A percentile compares a stretch with the other conserved stretches of the same genome.
Evolutionary conservation across 805 yeast genomes (phyloP).

Genomic region (Candida schatavii): DNA sequence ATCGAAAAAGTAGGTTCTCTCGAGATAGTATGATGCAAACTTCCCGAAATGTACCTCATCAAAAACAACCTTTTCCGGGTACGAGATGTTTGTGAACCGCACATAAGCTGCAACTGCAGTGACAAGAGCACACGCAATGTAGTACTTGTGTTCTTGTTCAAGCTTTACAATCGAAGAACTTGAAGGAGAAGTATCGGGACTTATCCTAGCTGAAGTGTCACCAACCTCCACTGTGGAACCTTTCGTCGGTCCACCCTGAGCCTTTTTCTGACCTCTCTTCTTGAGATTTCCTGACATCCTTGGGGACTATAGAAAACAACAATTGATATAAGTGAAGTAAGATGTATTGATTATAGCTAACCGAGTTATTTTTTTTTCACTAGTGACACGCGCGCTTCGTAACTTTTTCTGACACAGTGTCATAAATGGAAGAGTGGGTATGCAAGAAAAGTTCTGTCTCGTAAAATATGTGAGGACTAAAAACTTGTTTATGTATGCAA

Average conservation of each 20-base stretch:
- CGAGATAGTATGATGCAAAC: constrained; percentile 79
- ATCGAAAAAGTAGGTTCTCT: constrained; percentile 91
- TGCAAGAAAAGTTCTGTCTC: too few relatives aligned
- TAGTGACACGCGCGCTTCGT: neutral
- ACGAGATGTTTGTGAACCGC: constrained; percentile 60
- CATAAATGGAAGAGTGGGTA: too few relatives aligned
- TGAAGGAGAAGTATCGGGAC: neutral
- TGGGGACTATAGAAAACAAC: neutral
- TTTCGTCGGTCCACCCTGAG: neutral
- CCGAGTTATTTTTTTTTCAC: neutral
- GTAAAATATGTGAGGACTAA: too few relatives aligned
- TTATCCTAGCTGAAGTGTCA: neutral
- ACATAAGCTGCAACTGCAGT: constrained; percentile 46
- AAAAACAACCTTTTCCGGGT: constrained; percentile 74
- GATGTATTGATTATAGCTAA: too few relatives aligned
- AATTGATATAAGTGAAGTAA: too few relatives aligned
- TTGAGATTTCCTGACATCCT: neutral
- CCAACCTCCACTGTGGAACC: neutral
- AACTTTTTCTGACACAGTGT: constrained; percentile 3
- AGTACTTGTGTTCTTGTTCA: constrained; percentile 18
- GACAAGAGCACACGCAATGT: constrained; percentile 33
- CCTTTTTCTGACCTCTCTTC: constrained; percentile 2
- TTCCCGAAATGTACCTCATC: constrained; percentile 89
- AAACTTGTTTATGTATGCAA: too few relatives aligned
- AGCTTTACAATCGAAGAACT: constrained; percentile 6